These are phyloP conservation scores for Meira miltonrushii DNA, from an alignment of 1,284 basidiomycete species.

Conservation along the genomic window DNA sequence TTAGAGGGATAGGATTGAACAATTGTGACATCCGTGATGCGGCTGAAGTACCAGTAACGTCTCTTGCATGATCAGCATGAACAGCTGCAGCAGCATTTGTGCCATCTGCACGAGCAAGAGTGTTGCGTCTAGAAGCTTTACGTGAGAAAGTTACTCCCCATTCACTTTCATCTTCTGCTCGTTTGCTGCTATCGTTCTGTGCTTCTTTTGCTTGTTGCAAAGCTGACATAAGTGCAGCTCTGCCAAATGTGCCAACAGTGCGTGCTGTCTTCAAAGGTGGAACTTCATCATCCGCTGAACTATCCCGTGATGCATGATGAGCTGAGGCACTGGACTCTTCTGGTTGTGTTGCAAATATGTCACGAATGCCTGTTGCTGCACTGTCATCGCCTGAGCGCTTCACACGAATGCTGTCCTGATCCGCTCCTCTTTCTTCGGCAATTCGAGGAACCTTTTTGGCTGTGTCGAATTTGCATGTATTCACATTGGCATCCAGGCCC, in stretches of 20 bases:
- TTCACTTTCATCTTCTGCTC: conserved; percentile 22
- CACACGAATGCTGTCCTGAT: background rate
- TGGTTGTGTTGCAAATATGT: background rate
- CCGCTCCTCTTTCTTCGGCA: background rate
- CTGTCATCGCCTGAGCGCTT: background rate
- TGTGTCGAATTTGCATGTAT: conserved; percentile 19
- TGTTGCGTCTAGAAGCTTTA: conserved; percentile 17
- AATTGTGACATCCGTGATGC: conserved; percentile 11
- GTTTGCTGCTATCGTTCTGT: background rate
- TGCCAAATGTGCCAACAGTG: background rate
- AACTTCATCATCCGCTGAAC: too few relatives aligned
- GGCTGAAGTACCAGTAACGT: background rate
- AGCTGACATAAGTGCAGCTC: background rate
- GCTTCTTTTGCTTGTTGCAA: background rate
- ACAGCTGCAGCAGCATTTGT: background rate
- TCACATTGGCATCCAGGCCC: background rate
- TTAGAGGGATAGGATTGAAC: conserved; percentile 16
- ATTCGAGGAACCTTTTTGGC: conserved; percentile 14
- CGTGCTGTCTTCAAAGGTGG: too few relatives aligned
- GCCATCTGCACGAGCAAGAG: conserved; percentile 2
- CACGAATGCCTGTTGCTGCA: conserved; percentile 7
- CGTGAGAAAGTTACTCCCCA: conserved; percentile 31
- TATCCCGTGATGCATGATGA: too few relatives aligned
- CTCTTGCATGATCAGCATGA: background rate
- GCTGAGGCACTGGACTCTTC: background rate